These are phyloP conservation scores for Exophiala viscosa DNA, from an alignment of 2,329 filamentous ascomycete species.

Conservation along the genomic window DNA sequence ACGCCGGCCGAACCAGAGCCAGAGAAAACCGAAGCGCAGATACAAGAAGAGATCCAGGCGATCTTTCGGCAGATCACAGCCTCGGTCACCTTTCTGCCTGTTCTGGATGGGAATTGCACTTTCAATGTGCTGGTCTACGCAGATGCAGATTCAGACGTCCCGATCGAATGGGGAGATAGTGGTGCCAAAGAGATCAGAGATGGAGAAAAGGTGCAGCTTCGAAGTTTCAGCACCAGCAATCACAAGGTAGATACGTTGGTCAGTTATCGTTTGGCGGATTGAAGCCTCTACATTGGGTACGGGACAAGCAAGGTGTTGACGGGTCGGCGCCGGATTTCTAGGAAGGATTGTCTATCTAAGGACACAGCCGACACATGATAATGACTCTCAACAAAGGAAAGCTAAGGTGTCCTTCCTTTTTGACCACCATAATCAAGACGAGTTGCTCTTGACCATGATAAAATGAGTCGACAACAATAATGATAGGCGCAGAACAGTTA, in stretches of 20 bases:
- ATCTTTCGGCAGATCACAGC: slow-evolving; percentile 98
- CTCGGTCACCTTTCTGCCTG: slow-evolving; percentile 92
- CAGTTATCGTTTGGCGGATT: slow-evolving; percentile 67
- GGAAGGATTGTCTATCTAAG: not conserved
- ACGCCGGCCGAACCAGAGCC: slow-evolving; percentile 28
- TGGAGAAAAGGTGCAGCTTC: slow-evolving; percentile 89
- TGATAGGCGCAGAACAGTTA: not conserved
- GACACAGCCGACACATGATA: not conserved
- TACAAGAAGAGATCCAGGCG: slow-evolving; percentile 91
- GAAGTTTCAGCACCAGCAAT: slow-evolving; percentile 92
- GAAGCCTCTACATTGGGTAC: slow-evolving; percentile 17
- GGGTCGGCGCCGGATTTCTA: not conserved
- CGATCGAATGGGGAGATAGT: slow-evolving; percentile 97
- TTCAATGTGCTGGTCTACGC: slow-evolving; percentile 99
- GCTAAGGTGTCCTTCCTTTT: no score
- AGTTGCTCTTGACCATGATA: not conserved
- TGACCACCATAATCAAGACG: not conserved
- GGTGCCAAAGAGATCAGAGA: slow-evolving; percentile 95
- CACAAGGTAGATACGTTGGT: slow-evolving; percentile 94
- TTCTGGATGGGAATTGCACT: slow-evolving; percentile 90
- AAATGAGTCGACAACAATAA: not conserved
- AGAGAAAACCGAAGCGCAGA: slow-evolving; percentile 88
- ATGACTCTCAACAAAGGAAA: not conserved
- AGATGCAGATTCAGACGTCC: slow-evolving; percentile 92
- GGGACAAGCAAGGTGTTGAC: slow-evolving; percentile 10